Base-by-base conservation (phyloP, 2,329 filamentous ascomycete species). In the Stachybotrys elegans region DNA sequence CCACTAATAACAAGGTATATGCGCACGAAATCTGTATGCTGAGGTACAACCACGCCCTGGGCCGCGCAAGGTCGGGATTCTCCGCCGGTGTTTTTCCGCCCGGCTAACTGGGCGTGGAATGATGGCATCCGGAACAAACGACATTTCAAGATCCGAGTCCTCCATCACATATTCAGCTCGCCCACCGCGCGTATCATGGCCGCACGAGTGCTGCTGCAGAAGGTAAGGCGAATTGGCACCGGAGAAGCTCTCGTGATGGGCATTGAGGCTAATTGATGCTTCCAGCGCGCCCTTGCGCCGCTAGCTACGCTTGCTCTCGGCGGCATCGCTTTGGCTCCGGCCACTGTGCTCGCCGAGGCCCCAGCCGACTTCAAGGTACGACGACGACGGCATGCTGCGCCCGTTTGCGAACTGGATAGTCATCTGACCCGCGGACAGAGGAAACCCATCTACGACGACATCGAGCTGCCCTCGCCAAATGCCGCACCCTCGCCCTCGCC, bases 381-480 rank as follows among this genome's bases (percentile, higher is more conserved):
- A 23, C 35, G 13, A 13, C 13, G 21, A 36, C 6, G 14, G 34
- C 14, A 16, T n/a, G 11, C 14, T 38, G 5, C 19, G 22, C 13
- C 22, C 5, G 13, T 22, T 43, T 11, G n/a, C 19, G 29, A 27
- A 20, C n/a, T n/a, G n/a, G 16, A 23, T 23, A 6, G 23, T 13
- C 21, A 20, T 34, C 13, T 52, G 14, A 55, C 46, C 41, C 23
- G 12, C 12, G 37, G 27, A 27, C 44, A 65, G 66, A 61, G 76
- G 61, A 87, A 86, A 65, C 84, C 88, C 52, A 93, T 94, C 69
- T 94, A 94, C 76, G 87, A 92, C 68, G 77, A 84, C 62, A 69
- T 72, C 62, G 76, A 84, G 62, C 59, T 66, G 47, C 59, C 69
- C 55, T 54, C 62, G 40, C 51, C 63, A 49, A 61, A 62, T 52